A percentile compares a stretch with the other conserved stretches of the same genome.
Conservation (phyloP, 352 stramenopile species). For the Albugo laibachii region DNA sequence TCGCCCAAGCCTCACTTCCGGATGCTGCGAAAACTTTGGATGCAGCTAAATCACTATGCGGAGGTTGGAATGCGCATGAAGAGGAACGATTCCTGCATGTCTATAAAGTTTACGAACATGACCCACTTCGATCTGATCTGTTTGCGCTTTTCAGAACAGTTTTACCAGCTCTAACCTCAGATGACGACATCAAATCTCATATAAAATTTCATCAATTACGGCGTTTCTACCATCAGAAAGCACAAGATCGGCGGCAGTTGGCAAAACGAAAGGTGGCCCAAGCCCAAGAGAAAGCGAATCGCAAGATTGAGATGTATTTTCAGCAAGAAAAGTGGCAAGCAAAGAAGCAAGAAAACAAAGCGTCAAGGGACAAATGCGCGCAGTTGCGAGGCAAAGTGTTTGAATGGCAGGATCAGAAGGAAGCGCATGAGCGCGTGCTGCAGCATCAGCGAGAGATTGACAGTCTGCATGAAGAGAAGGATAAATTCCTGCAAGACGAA, state of each 20-base stretch:
- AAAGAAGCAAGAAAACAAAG: slow-evolving; percentile 15
- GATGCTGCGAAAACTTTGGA: slow-evolving; percentile 17
- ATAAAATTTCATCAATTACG: slow-evolving; percentile 36
- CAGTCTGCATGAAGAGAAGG: slow-evolving; percentile 9
- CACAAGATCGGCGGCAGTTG: slow-evolving; percentile 15
- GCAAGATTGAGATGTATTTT: not conserved
- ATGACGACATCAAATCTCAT: slow-evolving; percentile 29
- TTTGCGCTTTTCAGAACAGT: not conserved
- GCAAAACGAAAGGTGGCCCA: slow-evolving; percentile 14
- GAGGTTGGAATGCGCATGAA: slow-evolving; percentile 22
- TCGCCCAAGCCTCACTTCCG: slow-evolving; percentile 9
- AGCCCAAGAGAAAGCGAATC: not conserved
- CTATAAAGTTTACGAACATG: slow-evolving; percentile 20
- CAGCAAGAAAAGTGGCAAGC: slow-evolving; percentile 12
- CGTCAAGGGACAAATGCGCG: slow-evolving; percentile 19
- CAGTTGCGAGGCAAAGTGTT: slow-evolving; percentile 20
- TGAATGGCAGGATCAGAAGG: slow-evolving; percentile 26
- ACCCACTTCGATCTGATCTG: slow-evolving; percentile 1
- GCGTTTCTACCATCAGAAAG: slow-evolving; percentile 34
- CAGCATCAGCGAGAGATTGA: slow-evolving; percentile 35
- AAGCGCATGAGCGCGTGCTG: slow-evolving; percentile 33
- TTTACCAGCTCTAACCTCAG: slow-evolving; percentile 13
- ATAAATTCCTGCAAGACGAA: slow-evolving; percentile 1
- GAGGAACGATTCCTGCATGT: slow-evolving; percentile 42
- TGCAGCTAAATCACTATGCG: slow-evolving; percentile 15